Evolutionary conservation across 371 early-diverging fungal species (phyloP), one percentile per base, ranked within the genome.

Genomic region (Batkoa obscura): DNA sequence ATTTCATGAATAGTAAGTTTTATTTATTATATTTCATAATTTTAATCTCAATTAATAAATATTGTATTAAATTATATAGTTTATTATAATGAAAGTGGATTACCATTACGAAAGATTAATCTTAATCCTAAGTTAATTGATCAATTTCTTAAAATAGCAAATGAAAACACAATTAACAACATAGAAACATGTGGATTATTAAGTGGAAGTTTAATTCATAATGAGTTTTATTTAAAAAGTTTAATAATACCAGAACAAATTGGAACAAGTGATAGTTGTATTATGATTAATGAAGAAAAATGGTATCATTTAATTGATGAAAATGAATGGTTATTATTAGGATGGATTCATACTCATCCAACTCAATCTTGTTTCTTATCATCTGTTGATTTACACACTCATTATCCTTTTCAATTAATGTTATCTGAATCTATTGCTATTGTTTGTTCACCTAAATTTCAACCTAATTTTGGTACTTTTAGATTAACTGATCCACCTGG

Each of bases 271-370:
- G 90, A 93, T 60, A 87, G 90, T 1, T 89, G 88, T 51, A 78
- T 80, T 9, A 90, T 86, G 0, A 82, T 79, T 50, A 81, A 88
- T 50, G 94, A 93, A 68, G 88, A 87, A 65, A 89, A 88, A 38
- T 55, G 91, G 6, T 80, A 87, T 67, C 81, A 79, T 37, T 79
- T 75, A 58, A 81, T 84, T 57, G 82, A 79, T 53, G 68, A 76
- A 31, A 63, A 79, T 37, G 83, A 88, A n/a, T 62, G 90, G 46
- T 67, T 92, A 35, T 86, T 88, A 0, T 66, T 92, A 38, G 94
- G 94, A 12, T 93, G 94, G 94, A 86, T 89, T 50, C 90, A 89
- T 67, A 91, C 93, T 5, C 92, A 93, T 66, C 94, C 93, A 12
- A 80, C 87, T 3, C 93, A 93, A 68, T 81, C 88, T 0, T 93